These are phyloP conservation scores for Colletotrichum chrysophilum DNA, from an alignment of 2,329 filamentous ascomycete species.

Conservation along the genomic window DNA sequence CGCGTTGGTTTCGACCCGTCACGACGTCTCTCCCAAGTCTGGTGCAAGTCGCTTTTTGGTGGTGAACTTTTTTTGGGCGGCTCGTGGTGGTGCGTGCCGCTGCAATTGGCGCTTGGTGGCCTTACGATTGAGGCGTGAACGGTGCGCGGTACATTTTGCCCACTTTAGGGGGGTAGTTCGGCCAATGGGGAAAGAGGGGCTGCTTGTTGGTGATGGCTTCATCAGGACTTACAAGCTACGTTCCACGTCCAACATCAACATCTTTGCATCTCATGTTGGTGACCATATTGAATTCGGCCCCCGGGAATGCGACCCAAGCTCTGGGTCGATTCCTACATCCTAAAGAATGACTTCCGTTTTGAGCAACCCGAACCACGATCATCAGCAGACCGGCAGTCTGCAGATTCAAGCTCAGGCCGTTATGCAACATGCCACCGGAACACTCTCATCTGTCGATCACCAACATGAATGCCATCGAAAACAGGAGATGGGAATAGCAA, in stretches of 20 bases:
- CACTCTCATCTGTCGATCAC: neutral
- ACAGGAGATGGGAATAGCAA: neutral
- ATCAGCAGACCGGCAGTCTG: neutral
- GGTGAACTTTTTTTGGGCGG: constrained; percentile 23
- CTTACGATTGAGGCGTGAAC: constrained; percentile 19
- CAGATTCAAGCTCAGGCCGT: neutral
- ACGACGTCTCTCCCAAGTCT: neutral
- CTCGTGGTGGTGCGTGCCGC: neutral
- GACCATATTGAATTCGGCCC: neutral
- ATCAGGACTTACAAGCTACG: neutral
- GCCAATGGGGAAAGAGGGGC: neutral
- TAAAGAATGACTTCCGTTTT: neutral
- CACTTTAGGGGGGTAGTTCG: neutral
- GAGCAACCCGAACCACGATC: neutral
- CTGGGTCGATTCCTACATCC: neutral
- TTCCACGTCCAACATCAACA: neutral
- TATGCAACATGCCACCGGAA: neutral
- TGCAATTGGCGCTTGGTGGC: constrained; percentile 8
- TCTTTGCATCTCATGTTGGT: neutral
- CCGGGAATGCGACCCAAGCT: neutral
- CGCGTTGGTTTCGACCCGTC: constrained; percentile 8
- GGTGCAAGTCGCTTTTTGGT: constrained; percentile 14
- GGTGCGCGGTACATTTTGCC: neutral
- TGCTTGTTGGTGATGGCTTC: constrained; percentile 7
- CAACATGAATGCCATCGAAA: neutral